Conservation (phyloP, 805 yeast genomes). For the Starmerella stellata region DNA sequence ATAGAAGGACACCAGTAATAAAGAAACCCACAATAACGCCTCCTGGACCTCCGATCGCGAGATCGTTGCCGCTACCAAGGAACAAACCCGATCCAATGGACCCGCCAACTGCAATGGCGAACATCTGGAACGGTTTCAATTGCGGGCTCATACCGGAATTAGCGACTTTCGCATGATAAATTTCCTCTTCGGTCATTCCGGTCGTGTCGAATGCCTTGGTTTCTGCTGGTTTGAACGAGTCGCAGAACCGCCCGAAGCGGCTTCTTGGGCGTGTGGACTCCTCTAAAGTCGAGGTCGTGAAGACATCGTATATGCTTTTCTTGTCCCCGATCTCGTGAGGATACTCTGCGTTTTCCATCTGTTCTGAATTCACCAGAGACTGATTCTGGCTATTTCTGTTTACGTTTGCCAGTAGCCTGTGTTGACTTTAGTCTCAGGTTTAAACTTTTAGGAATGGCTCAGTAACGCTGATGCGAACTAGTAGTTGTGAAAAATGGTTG, state of each 20-base stretch:
- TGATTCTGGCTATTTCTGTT: no score
- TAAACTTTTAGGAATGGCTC: no score
- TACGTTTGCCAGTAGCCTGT: no score
- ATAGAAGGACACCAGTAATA: conserved; percentile 45
- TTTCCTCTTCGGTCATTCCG: conserved; percentile 29
- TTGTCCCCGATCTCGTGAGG: no score
- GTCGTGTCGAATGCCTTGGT: conserved; percentile 10
- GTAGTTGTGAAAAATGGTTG: no score
- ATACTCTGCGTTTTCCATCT: no score
- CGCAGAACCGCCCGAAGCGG: conserved; percentile 3
- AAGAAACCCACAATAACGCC: conserved; percentile 39
- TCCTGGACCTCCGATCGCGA: conserved; percentile 42
- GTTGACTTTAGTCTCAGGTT: no score
- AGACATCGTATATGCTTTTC: no score
- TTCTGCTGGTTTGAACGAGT: conserved; percentile 16
- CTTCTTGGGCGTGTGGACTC: neutral
- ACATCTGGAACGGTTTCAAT: conserved; percentile 38
- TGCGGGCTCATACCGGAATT: conserved; percentile 32
- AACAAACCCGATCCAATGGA: conserved; percentile 62
- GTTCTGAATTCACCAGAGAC: no score
- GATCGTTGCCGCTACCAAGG: conserved; percentile 47
- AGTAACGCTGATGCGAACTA: no score
- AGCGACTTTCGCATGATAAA: conserved; percentile 18
- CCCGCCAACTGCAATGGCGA: conserved; percentile 60
- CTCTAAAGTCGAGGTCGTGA: no score